Conservation (phyloP, 495 filamentous ascomycete genomes). For the Tuber brumale region DNA sequence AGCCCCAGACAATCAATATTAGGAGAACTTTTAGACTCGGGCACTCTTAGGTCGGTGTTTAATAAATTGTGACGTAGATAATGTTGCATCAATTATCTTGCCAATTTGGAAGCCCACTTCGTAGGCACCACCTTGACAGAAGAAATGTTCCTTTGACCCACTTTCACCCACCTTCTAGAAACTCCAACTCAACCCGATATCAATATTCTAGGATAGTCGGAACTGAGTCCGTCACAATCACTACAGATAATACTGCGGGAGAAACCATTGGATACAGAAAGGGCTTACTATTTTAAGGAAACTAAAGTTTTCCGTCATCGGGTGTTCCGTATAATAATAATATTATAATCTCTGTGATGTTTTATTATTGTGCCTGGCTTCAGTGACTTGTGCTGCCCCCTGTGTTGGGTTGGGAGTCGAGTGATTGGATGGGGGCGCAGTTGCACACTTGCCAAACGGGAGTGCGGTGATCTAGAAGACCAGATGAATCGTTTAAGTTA, state of each 20-base stretch:
- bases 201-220: not conserved
- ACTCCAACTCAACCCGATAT: not conserved
- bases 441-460: not conserved
- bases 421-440: not conserved
- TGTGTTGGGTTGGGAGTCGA: not conserved
- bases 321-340: not conserved
- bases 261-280: not conserved
- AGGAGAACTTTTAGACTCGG: not conserved
- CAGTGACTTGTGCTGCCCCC: not conserved
- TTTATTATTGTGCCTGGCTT: not conserved
- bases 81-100: not conserved
- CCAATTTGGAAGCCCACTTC: not conserved
- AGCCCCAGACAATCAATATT: not conserved
- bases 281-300: not conserved
- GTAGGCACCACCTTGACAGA: not conserved
- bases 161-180: not conserved
- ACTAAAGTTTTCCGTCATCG: not conserved
- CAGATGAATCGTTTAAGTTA: not conserved
- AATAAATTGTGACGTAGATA: not conserved
- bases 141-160: not conserved
- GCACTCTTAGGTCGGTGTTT: not conserved
- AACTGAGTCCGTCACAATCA: not conserved
- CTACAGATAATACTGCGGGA: not conserved
- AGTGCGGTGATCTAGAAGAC: not conserved
- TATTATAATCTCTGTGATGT: not conserved